Evolutionary conservation across 139 green algal species (phyloP).

Genomic region (Chlamydomonas incerta): DNA sequence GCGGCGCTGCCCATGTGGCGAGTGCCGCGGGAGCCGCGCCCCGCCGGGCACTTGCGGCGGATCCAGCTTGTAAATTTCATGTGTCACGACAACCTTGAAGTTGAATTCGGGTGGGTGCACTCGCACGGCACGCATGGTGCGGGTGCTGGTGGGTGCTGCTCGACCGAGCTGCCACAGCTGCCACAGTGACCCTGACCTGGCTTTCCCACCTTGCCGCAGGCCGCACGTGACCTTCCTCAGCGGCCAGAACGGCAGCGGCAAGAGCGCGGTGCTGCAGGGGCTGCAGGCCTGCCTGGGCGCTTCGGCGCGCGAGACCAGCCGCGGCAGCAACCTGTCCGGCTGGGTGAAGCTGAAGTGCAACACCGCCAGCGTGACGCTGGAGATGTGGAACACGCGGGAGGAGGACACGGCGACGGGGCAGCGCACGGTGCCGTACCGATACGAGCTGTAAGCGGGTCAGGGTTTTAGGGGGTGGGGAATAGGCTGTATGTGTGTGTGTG

Average conservation of each 20-base stretch:
- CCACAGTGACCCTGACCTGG: too few species aligned
- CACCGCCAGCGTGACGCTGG: constrained; percentile 54
- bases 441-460: background rate
- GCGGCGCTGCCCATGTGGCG: too few species aligned
- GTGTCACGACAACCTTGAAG: constrained; percentile 79
- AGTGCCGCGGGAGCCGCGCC: background rate
- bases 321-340: constrained; percentile 44
- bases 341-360: constrained; percentile 8
- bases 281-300: constrained; percentile 82
- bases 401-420: constrained; percentile 46
- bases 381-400: constrained; percentile 74
- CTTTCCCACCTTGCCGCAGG: too few species aligned
- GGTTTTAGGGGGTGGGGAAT: too few species aligned
- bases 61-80: constrained; percentile 82
- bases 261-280: constrained; percentile 75
- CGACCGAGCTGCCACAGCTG: too few species aligned
- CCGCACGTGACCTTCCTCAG: constrained; percentile 79
- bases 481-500: too few species aligned
- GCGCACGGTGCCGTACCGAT: background rate
- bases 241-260: constrained; percentile 83
- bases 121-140: too few species aligned
- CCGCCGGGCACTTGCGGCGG: constrained; percentile 66
- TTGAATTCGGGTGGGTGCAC: constrained; percentile 69
- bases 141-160: too few species aligned
- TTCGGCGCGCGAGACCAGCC: constrained; percentile 68